These are phyloP conservation scores for Leishmania tarentolae DNA, from an alignment of 208 protist genomes.

Conservation along the genomic window DNA sequence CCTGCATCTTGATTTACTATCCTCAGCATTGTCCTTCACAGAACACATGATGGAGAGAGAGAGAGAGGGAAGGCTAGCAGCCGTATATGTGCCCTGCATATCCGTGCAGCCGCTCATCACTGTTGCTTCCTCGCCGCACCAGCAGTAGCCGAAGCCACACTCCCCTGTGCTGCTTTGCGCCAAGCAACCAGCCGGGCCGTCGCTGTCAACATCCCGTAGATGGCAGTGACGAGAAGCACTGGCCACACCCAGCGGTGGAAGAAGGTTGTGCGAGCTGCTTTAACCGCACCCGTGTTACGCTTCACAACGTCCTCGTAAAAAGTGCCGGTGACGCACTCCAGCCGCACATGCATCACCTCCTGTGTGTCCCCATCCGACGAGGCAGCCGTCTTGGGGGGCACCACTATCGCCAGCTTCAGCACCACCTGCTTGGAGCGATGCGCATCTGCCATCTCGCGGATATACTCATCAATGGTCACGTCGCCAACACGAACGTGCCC, in stretches of 20 bases:
- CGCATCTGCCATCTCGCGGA: slow-evolving; percentile 1
- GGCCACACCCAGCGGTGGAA: slow-evolving; percentile 50
- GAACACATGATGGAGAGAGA: neutral
- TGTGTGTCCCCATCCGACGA: neutral
- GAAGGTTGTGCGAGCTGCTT: slow-evolving; percentile 29
- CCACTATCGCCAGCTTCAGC: slow-evolving; percentile 17
- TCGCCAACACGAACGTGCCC: slow-evolving; percentile 9
- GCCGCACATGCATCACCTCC: slow-evolving; percentile 22
- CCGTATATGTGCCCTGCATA: neutral
- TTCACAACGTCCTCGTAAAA: slow-evolving; percentile 20
- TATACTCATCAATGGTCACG: slow-evolving; percentile 20
- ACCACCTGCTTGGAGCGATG: slow-evolving; percentile 13
- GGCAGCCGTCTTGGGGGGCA: neutral
- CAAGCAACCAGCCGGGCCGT: slow-evolving; percentile 12
- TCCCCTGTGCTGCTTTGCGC: slow-evolving; percentile 9
- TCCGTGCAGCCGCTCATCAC: slow-evolving; percentile 9
- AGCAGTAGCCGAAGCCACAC: neutral
- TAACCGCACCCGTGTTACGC: slow-evolving; percentile 9
- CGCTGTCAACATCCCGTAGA: slow-evolving; percentile 41
- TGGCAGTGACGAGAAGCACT: slow-evolving; percentile 28
- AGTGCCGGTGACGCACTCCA: slow-evolving; percentile 37
- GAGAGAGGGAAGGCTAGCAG: neutral
- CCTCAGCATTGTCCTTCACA: neutral
- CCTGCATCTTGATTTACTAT: neutral
- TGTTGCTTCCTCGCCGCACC: slow-evolving; percentile 18